A percentile compares a stretch with the other conserved stretches of the same genome.
Evolutionary conservation across 176 grass and related monocot species (phyloP).

Genomic region (Aegilops tauschii): DNA sequence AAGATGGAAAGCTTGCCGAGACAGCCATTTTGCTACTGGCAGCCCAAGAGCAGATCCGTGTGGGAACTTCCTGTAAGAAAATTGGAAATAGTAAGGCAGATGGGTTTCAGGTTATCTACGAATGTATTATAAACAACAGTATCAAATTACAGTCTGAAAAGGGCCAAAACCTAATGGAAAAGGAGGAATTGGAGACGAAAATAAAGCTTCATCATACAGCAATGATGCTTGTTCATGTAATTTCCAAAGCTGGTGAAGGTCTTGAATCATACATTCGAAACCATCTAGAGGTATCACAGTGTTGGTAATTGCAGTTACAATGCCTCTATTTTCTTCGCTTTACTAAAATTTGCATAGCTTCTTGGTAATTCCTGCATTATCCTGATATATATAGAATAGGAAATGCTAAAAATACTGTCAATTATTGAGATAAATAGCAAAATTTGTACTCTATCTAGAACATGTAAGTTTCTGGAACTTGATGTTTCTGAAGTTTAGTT

Average conservation of each 20-base stretch:
- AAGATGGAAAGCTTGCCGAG: neutral
- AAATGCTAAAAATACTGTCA: no score
- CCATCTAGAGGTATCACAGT: constrained; percentile 1
- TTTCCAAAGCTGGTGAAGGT: constrained; percentile 23
- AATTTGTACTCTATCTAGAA: no score
- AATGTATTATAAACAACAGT: neutral
- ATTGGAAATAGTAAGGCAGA: neutral
- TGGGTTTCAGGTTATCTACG: neutral
- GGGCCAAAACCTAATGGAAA: neutral
- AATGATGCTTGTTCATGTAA: neutral
- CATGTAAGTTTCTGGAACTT: no score
- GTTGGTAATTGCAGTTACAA: neutral
- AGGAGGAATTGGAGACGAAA: neutral
- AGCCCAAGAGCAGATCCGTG: neutral
- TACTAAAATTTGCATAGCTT: neutral
- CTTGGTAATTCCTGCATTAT: neutral
- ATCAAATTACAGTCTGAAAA: neutral
- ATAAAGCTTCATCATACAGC: neutral
- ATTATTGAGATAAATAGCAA: no score
- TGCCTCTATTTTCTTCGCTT: neutral
- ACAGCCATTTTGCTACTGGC: neutral
- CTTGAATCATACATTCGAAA: constrained; percentile 24
- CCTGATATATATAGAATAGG: no score
- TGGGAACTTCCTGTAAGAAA: neutral
- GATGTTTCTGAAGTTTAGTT: no score